A percentile compares a stretch with the other conserved stretches of the same genome.
phyloP scores from a whole-genome alignment of 2,329 filamentous ascomycete genomes.

The Pseudogymnoascus sp. region DNA sequence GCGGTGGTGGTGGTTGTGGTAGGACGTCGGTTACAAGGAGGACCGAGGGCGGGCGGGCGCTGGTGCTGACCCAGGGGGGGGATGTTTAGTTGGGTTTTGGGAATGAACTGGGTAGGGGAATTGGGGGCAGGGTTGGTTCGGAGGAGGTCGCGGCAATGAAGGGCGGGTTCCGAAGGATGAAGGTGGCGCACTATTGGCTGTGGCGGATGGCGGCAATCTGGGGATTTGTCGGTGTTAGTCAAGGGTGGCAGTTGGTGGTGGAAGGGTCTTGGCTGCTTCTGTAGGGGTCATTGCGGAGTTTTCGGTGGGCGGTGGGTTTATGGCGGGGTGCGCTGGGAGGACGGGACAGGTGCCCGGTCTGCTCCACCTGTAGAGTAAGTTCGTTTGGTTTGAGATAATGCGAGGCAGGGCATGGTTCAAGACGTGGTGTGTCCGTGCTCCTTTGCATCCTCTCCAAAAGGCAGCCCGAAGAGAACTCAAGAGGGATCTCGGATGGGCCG shows the following conservation, averaged over 20 bases:
- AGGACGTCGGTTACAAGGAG: background rate
- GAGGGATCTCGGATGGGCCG: background rate
- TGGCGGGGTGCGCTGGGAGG: background rate
- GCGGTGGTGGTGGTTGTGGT: background rate
- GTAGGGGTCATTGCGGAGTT: background rate
- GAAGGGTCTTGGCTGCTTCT: background rate
- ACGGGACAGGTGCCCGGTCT: background rate
- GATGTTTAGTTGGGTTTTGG: background rate
- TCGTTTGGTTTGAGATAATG: background rate
- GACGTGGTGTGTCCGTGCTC: background rate
- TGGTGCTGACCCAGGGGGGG: background rate
- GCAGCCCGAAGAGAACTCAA: background rate
- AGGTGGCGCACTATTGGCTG: background rate
- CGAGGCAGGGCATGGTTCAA: background rate
- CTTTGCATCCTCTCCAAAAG: background rate
- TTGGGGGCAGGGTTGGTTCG: background rate
- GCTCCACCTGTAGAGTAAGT: background rate
- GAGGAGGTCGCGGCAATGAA: background rate
- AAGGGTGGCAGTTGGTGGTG: background rate
- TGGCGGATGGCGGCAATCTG: slow-evolving; percentile 1
- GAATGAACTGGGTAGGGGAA: background rate
- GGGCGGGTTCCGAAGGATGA: background rate
- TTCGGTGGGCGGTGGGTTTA: background rate
- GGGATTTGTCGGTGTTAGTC: background rate
- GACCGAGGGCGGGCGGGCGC: background rate